A percentile compares a stretch with the other conserved stretches of the same genome.
Conservation (phyloP, 164 flowering plant genomes). For the Vitis amurensis region DNA sequence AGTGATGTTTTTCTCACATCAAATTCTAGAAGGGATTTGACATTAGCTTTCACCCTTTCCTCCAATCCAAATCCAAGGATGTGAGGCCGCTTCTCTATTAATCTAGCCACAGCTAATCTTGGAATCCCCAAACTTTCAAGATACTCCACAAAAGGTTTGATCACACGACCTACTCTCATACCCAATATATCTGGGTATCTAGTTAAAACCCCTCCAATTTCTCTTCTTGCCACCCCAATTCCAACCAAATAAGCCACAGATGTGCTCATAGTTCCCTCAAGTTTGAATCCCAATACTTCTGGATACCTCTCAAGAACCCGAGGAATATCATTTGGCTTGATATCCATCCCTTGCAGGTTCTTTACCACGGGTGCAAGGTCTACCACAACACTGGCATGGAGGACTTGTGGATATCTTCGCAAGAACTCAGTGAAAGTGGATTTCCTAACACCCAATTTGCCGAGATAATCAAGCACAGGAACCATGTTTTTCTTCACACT, state of each 20-base stretch:
- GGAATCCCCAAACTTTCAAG: slow-evolving; percentile 79
- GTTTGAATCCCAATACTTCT: slow-evolving; percentile 89
- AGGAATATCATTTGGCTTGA: slow-evolving; percentile 75
- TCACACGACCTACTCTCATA: slow-evolving; percentile 88
- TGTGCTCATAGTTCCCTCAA: slow-evolving; percentile 98
- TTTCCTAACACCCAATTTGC: slow-evolving; percentile 81
- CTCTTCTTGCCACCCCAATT: slow-evolving; percentile 91
- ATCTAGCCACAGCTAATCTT: slow-evolving; percentile 72
- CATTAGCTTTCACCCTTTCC: slow-evolving; percentile 71
- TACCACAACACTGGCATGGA: slow-evolving; percentile 90
- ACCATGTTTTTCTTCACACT: slow-evolving; percentile 97
- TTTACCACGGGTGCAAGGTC: slow-evolving; percentile 93
- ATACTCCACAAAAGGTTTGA: slow-evolving; percentile 91
- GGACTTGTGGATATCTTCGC: slow-evolving; percentile 88
- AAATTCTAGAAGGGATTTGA: slow-evolving; percentile 55
- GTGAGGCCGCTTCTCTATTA: slow-evolving; percentile 82
- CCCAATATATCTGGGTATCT: slow-evolving; percentile 85
- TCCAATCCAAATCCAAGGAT: slow-evolving; percentile 82
- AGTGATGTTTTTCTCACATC: slow-evolving; percentile 51
- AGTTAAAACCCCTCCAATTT: slow-evolving; percentile 71
- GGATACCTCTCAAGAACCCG: slow-evolving; percentile 85
- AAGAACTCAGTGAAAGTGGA: slow-evolving; percentile 73
- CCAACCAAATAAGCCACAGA: slow-evolving; percentile 96
- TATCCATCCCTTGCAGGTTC: slow-evolving; percentile 89
- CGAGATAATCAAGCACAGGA: slow-evolving; percentile 95